Evolutionary conservation across 768 basidiomycete genomes (phyloP).

Genomic region (Fistulinella prunicolor): DNA sequence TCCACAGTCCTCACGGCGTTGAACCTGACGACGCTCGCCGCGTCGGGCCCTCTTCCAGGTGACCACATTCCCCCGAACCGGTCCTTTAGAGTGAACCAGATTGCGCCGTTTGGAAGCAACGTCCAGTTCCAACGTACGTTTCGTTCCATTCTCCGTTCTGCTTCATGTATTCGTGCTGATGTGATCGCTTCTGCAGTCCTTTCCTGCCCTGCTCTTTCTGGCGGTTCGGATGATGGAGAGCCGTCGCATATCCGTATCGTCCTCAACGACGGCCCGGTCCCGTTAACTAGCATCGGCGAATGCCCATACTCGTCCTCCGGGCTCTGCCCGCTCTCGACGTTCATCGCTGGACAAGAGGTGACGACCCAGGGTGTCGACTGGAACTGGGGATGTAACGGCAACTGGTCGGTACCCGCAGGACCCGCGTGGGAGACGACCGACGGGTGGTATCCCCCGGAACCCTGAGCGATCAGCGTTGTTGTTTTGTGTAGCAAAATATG

Average conservation of each 20-base stretch:
- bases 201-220: conserved; percentile 38
- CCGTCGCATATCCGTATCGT: conserved; percentile 64
- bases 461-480: too few species aligned
- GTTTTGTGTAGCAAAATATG: conserved; percentile 15
- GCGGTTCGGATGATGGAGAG: conserved; percentile 24
- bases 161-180: neutral
- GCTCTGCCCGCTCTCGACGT: too few species aligned
- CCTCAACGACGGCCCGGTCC: too few species aligned
- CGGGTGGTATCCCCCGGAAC: too few species aligned
- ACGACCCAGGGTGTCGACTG: too few species aligned
- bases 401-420: too few species aligned
- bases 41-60: conserved; percentile 68
- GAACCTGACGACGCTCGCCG: conserved; percentile 73
- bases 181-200: conserved; percentile 54
- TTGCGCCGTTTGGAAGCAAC: conserved; percentile 87
- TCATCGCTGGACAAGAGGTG: too few species aligned
- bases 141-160: conserved; percentile 1
- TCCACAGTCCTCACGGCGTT: conserved; percentile 74
- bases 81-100: conserved; percentile 69
- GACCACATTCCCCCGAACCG: conserved; percentile 65
- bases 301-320: too few species aligned
- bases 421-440: too few species aligned
- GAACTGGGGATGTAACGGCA: too few species aligned
- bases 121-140: conserved; percentile 61
- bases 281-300: too few species aligned